Base-by-base conservation (phyloP, 495 filamentous ascomycete genomes). In the Evansstolkia leycettana region DNA sequence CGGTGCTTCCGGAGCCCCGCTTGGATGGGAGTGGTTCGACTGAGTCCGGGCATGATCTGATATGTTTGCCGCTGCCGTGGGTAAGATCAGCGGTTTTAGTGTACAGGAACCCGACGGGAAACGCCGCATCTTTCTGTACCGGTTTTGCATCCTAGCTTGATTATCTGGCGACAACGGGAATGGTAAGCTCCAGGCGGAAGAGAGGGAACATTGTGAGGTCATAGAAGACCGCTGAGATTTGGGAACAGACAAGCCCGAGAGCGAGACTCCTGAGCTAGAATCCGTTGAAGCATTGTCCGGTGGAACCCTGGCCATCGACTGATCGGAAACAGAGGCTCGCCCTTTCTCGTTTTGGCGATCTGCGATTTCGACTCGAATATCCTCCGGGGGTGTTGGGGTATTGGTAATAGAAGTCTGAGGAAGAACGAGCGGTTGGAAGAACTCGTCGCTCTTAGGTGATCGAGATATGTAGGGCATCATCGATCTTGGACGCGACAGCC, bases 61-160 rank as follows among this genome's bases (percentile, higher is more conserved):
- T 6, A 29, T n/a, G 14, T n/a, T n/a, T 15, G 12, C 56, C 46
- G 30, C 13, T 6, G 30, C 30, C 14, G 41, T 20, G 7, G 41
- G 41, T 18, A 44, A 36, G 20, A 44, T 44, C 5, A 44, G 17
- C 16, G 41, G 41, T 23, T 40, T 44, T 11, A 44, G 20, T 7
- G 41, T 32, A n/a, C 31, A 39, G n/a, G 36, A 38, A 3, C 41
- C 41, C 10, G 41, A 44, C 0, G 37, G 37, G 30, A 44, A 44
- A 12, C 37, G 36, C 3, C 41, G 32, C 41, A 43, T 43, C 15
- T 35, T 43, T 17, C 36, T 26, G 13, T 17, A 10, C 7, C 41
- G 31, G n/a, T 19, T 30, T 6, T 27, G 37, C 30, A 28, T 44
- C 24, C 26, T 40, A 8, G 28, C 41, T 28, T 44, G 41, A 10